Evolutionary conservation across 176 grass and related monocot species (phyloP).

Genomic region (Triticum timopheevii): DNA sequence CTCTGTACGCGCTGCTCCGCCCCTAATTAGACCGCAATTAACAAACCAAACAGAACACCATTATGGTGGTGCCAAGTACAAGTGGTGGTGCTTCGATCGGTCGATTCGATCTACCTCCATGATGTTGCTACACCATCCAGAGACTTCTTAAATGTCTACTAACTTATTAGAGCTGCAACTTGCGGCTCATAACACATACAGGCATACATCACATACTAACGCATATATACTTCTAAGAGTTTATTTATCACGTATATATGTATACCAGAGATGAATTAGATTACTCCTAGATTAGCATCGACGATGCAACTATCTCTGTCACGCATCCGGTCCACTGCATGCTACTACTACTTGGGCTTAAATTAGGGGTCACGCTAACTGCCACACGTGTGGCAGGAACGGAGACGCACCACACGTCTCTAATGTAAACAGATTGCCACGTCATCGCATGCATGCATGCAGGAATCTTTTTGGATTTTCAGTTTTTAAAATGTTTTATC

Average conservation of each 20-base stretch:
- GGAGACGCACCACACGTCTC: too few species aligned
- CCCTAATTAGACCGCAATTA: neutral
- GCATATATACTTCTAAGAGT: neutral
- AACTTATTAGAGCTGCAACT: neutral
- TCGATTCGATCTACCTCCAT: neutral
- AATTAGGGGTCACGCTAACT: too few species aligned
- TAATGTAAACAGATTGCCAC: too few species aligned
- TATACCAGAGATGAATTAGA: neutral
- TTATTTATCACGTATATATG: too few species aligned
- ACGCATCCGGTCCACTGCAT: neutral
- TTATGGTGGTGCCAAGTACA: neutral
- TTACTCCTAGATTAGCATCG: neutral
- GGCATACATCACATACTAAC: neutral
- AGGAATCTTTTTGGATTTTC: too few species aligned
- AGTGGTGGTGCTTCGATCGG: neutral
- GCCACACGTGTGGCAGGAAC: too few species aligned
- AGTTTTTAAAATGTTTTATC: too few species aligned
- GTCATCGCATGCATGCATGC: too few species aligned
- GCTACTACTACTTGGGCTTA: neutral
- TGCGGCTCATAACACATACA: neutral
- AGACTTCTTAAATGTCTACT: neutral
- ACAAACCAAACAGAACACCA: neutral
- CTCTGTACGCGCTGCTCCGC: neutral
- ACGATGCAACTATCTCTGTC: neutral
- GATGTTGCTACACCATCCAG: neutral